Conservation (phyloP, 2,329 filamentous ascomycete species). For the Fusarium siculi region DNA sequence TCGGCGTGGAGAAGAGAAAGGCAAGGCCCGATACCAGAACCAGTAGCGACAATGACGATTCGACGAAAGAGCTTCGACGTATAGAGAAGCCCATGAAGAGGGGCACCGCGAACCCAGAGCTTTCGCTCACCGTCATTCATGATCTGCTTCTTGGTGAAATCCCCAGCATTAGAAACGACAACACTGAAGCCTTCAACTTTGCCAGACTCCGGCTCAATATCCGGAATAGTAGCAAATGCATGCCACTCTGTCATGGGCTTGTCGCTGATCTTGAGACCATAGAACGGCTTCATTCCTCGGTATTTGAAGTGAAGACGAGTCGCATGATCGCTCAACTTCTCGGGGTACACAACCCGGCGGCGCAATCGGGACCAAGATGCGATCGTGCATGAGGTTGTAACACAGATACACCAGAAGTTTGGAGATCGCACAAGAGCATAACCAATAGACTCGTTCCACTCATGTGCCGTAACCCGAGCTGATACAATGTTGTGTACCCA, state of each 20-base stretch:
- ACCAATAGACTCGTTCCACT: background rate
- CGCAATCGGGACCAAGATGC: conserved; percentile 10
- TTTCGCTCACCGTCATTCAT: conserved; percentile 8
- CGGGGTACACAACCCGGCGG: conserved; percentile 3
- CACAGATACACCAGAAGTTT: conserved; percentile 23
- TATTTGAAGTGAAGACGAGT: conserved; percentile 26
- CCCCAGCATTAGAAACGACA: conserved; percentile 14
- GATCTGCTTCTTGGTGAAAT: conserved; percentile 20
- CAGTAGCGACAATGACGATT: conserved; percentile 10
- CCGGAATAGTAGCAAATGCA: conserved; percentile 14
- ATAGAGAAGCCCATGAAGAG: conserved; percentile 5
- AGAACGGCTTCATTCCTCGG: conserved; percentile 19
- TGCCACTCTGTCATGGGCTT: conserved; percentile 19
- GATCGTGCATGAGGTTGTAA: conserved; percentile 16
- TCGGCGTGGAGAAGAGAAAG: conserved; percentile 3
- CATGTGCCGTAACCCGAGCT: conserved; percentile 8
- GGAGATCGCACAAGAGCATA: conserved; percentile 13
- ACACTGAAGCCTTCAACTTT: conserved; percentile 10
- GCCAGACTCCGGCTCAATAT: conserved; percentile 17
- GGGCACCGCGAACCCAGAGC: conserved; percentile 13
- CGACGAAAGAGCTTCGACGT: conserved; percentile 7
- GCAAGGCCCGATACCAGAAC: conserved; percentile 15
- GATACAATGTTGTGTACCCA: conserved; percentile 22
- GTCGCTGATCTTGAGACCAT: conserved; percentile 24
- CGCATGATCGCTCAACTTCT: conserved; percentile 16